A percentile compares a stretch with the other conserved stretches of the same genome.
These are phyloP conservation scores for Gaeumannomyces sp. DNA, from an alignment of 2,329 filamentous ascomycete species.

Conservation along the genomic window DNA sequence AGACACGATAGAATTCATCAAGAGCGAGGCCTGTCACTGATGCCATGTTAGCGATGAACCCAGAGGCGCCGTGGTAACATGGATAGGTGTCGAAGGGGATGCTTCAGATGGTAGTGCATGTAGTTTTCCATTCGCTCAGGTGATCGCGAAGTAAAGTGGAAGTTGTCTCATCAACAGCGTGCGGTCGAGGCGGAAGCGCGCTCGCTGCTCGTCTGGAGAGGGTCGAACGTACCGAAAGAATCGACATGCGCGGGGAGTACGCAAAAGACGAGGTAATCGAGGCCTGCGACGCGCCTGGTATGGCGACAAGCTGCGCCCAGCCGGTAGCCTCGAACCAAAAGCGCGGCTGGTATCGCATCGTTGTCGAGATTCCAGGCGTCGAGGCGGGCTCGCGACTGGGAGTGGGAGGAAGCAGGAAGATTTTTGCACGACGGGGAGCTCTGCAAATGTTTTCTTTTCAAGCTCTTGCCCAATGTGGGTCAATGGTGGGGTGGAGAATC, in stretches of 20 bases:
- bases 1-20: too few species aligned
- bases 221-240: slow-evolving; percentile 4
- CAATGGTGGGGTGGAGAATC: neutral
- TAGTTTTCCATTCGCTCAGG: slow-evolving; percentile 54
- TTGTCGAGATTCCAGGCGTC: neutral
- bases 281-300: too few species aligned
- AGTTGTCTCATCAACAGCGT: slow-evolving; percentile 48
- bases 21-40: too few species aligned
- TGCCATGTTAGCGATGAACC: neutral
- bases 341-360: neutral
- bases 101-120: slow-evolving; percentile 76
- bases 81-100: slow-evolving; percentile 7
- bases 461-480: neutral
- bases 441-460: neutral
- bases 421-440: neutral
- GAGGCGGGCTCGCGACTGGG: neutral
- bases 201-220: slow-evolving; percentile 6
- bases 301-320: neutral
- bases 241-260: too few species aligned
- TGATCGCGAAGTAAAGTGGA: slow-evolving; percentile 55
- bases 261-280: too few species aligned
- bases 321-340: neutral
- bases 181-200: slow-evolving; percentile 11
- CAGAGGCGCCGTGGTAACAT: neutral
- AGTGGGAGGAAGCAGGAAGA: neutral